These are phyloP conservation scores for Geosmithia morbida DNA, from an alignment of 2,329 filamentous ascomycete species.

Conservation along the genomic window DNA sequence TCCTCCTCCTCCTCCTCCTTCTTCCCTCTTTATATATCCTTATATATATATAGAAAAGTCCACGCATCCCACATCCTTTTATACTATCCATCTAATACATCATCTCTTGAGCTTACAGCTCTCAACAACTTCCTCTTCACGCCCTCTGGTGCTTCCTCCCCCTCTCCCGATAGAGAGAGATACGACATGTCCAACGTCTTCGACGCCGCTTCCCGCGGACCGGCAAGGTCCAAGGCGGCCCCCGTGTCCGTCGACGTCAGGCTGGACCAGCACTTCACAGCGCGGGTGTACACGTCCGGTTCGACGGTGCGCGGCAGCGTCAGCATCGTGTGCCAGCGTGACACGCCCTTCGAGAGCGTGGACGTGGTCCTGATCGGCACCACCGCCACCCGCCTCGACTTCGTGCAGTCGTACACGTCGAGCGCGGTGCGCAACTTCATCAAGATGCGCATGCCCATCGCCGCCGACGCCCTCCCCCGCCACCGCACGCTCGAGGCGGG, in stretches of 20 bases:
- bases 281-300: conserved; percentile 42
- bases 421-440: conserved; percentile 37
- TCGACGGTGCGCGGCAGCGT: conserved; percentile 34
- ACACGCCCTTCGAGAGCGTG: conserved; percentile 33
- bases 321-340: conserved; percentile 25
- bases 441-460: conserved; percentile 39
- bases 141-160: too few species aligned
- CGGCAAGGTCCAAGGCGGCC: background rate
- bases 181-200: background rate
- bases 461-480: conserved; percentile 28
- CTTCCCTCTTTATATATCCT: too few species aligned
- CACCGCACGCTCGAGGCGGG: conserved; percentile 32
- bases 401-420: conserved; percentile 30
- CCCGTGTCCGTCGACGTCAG: conserved; percentile 16
- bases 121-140: too few species aligned
- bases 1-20: too few species aligned
- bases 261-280: conserved; percentile 36
- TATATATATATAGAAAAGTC: too few species aligned
- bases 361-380: conserved; percentile 38
- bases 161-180: background rate
- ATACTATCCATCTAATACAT: too few species aligned
- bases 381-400: conserved; percentile 34
- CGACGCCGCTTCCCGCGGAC: conserved; percentile 1
- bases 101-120: too few species aligned
- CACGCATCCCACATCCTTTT: too few species aligned